Evolutionary conservation across 2,329 filamentous ascomycete species (phyloP), one percentile per base, ranked within the genome.

Genomic region (Phialophora chinensis): DNA sequence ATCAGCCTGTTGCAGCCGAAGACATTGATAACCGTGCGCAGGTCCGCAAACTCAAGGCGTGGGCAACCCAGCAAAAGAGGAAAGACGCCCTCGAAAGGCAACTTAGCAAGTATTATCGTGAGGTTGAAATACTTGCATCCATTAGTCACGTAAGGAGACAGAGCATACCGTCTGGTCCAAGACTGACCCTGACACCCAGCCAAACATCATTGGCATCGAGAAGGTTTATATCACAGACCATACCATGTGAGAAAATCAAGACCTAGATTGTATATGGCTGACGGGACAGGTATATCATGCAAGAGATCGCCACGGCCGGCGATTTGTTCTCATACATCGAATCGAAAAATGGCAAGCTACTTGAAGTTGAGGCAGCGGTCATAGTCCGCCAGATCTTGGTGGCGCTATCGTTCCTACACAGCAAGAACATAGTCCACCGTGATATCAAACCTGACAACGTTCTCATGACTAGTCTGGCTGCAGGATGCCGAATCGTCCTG

Each of bases 381-480:
- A 84, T 89, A 35, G 75, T 85, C 14, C 77, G 79, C 55, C 87
- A 89, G 71, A 76, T 88, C 2, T 73, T 87, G 8, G 81, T 85
- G 62, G 87, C 84, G 1, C 74, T 88, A n/a, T 76, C 85, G 17
- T 87, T 88, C 71, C 76, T 89, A 0, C 87, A 89, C 72, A 75
- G 78, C 3, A 77, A 80, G 7, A 77, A 81, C 49, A 84, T 89
- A 52, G 85, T 85, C 4, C 87, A 89, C 73, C 80, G 87, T 35
- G 87, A 89, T 71, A 79, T 89, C 57, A 89, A 89, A 71, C 86
- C 86, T 0, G 87, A 89, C 60, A 89, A 89, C 70, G 83, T 89
- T 8, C 79, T 89, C 33, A 81, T 89, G 80, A 84, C 84, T 0
- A 85, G 84, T 1, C 78, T 83, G 60, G 77, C 79, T 14, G 76